Percentiles rank a stretch among this genome's conserved stretches.
phyloP scores from a whole-genome alignment of 2,329 filamentous ascomycete genomes.

The Aspergillus tamarii region DNA sequence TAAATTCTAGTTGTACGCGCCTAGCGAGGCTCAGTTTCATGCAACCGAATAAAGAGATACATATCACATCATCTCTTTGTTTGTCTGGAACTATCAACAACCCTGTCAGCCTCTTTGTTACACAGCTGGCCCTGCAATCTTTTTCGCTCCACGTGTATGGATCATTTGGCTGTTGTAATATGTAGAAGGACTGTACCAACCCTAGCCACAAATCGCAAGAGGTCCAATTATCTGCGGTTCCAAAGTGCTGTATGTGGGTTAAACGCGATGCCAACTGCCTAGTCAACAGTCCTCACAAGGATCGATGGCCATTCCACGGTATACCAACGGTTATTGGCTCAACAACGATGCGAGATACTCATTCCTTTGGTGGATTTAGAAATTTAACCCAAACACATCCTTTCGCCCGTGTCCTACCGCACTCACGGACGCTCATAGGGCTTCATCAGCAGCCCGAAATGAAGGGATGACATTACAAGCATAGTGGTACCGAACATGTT shows the following conservation, averaged over 20 bases:
- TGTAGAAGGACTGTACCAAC: neutral
- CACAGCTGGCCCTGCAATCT: neutral
- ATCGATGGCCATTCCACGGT: neutral
- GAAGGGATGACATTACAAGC: neutral
- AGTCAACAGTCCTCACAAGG: too few relatives aligned
- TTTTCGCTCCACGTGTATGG: neutral
- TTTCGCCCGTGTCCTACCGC: neutral
- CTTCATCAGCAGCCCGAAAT: neutral
- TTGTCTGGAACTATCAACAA: neutral
- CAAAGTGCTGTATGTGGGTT: too few relatives aligned
- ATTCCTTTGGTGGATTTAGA: neutral
- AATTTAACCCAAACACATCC: neutral
- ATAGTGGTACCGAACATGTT: neutral
- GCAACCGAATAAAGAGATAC: neutral
- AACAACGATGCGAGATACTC: neutral
- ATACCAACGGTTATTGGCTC: neutral
- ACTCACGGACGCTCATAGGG: neutral
- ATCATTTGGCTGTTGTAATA: neutral
- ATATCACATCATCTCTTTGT: neutral
- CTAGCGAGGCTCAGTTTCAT: neutral
- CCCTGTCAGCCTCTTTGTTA: neutral
- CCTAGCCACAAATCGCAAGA: too few relatives aligned
- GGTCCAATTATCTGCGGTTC: too few relatives aligned
- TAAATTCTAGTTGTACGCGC: neutral
- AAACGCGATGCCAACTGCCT: too few relatives aligned